phyloP scores from a whole-genome alignment of 768 basidiomycete genomes.

The Scleroderma bovista region DNA sequence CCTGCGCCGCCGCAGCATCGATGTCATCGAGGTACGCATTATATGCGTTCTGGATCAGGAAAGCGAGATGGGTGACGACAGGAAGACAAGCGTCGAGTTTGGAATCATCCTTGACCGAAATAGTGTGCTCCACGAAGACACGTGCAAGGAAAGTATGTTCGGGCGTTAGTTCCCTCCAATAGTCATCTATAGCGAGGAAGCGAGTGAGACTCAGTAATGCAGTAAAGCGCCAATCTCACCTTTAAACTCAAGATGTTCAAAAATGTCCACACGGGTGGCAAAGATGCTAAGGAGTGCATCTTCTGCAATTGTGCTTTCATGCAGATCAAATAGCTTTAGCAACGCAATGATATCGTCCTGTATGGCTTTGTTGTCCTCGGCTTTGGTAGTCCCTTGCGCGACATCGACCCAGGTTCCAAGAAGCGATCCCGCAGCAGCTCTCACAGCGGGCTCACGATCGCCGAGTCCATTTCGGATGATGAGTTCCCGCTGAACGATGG shows the following conservation, averaged over 20 bases:
- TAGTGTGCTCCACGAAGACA: conserved; percentile 78
- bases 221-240: conserved; percentile 37
- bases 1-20: conserved; percentile 37
- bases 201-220: neutral
- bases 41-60: conserved; percentile 64
- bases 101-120: conserved; percentile 49
- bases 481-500: conserved; percentile 67
- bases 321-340: conserved; percentile 55
- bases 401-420: conserved; percentile 73
- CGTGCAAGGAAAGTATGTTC: conserved; percentile 79
- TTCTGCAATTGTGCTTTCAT: conserved; percentile 55
- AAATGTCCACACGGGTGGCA: conserved; percentile 54
- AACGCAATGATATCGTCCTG: conserved; percentile 43
- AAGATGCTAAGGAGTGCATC: conserved; percentile 75
- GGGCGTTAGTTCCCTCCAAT: conserved; percentile 65
- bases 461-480: conserved; percentile 80
- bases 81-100: conserved; percentile 71
- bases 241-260: conserved; percentile 63
- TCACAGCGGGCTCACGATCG: conserved; percentile 74
- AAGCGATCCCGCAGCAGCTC: conserved; percentile 65
- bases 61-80: conserved; percentile 79
- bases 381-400: conserved; percentile 37
- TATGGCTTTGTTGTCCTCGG: conserved; percentile 27
- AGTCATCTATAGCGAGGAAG: conserved; percentile 46
- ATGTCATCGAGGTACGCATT: conserved; percentile 51